Evolutionary conservation across 1,139 yeast species (phyloP), one percentile per base, ranked within the genome.

Genomic region (Geotrichum klebahnii): DNA sequence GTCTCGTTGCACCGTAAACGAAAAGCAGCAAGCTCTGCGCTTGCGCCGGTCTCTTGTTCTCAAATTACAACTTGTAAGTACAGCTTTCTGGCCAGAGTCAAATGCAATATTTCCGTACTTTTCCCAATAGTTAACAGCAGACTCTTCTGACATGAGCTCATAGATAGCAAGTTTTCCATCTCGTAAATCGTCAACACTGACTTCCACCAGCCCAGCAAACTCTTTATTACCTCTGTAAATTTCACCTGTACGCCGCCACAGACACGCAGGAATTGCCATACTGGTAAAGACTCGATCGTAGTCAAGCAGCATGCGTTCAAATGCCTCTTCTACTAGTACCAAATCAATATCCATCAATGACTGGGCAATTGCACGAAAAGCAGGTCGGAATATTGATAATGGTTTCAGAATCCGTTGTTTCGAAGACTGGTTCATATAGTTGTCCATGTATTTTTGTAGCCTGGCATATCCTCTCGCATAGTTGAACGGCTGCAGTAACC

Each of bases 101-200:
- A 92, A 90, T 1, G 97, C 97, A 64, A 90, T 87, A 9, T 95
- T 90, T 8, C 97, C 97, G 61, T 90, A 92, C 66, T 90, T 90
- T 65, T 92, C 97, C 97, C 97, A 92, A 64, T 89, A 90, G 61
- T 88, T 89, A n/a, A 92, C 97, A 5, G 97, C 95, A 63, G 96
- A 85, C 61, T 90, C 97, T 65, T 90, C 97, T 53, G 92, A 84
- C 96, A 92, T 86, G 55, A 92, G 72, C 68, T 92, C 97, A 67
- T 90, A 90, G 42, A 92, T 88, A 1, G 97, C 95, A 59, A 89
- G 70, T 61, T 84, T 86, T 17, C 97, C 97, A 65, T 92, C 96
- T 58, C 94, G 82, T 61, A 92, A 72, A 64, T 89, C 96, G 63
- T 90, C 97, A 1, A 94, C 88, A 40, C 82, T 79, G 10, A 88